phyloP scores from a whole-genome alignment of 306 rosid genomes.

The Senna siamea region DNA sequence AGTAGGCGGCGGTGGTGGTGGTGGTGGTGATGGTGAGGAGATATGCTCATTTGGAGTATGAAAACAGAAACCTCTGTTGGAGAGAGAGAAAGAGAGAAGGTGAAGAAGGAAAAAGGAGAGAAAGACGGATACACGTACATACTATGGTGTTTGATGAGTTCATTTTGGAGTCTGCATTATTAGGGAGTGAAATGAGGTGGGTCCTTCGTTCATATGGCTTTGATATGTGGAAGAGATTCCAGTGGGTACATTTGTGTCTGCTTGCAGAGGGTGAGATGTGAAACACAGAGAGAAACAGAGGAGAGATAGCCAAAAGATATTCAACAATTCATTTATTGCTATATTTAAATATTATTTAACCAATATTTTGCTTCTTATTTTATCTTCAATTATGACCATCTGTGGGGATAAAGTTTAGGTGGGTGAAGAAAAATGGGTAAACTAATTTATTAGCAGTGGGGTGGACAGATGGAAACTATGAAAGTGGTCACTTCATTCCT shows the following conservation, averaged over 20 bases:
- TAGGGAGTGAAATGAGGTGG: slow-evolving; percentile 36
- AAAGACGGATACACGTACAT: slow-evolving; percentile 23
- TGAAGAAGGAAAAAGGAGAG: not conserved
- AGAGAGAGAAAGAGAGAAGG: slow-evolving; percentile 4
- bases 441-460: slow-evolving; percentile 26
- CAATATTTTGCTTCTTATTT: not conserved
- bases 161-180: not conserved
- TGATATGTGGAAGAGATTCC: slow-evolving; percentile 20
- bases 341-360: not conserved
- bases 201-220: slow-evolving; percentile 43
- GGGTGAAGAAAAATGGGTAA: slow-evolving; percentile 12
- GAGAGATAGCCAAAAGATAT: too few relatives aligned
- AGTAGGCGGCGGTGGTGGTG: slow-evolving; percentile 21
- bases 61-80: slow-evolving; percentile 52
- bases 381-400: slow-evolving; percentile 24
- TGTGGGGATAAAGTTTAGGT: slow-evolving; percentile 37
- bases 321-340: not conserved
- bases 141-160: not conserved
- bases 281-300: not conserved
- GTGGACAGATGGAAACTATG: slow-evolving; percentile 24
- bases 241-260: slow-evolving; percentile 33
- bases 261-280: slow-evolving; percentile 2
- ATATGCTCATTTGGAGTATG: slow-evolving; percentile 57
- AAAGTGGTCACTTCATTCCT: not conserved
- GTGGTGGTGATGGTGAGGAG: slow-evolving; percentile 43